Percentiles rank a stretch among this genome's conserved stretches.
Evolutionary conservation across 2,329 filamentous ascomycete species (phyloP).

Genomic region (Trichoderma sp.): DNA sequence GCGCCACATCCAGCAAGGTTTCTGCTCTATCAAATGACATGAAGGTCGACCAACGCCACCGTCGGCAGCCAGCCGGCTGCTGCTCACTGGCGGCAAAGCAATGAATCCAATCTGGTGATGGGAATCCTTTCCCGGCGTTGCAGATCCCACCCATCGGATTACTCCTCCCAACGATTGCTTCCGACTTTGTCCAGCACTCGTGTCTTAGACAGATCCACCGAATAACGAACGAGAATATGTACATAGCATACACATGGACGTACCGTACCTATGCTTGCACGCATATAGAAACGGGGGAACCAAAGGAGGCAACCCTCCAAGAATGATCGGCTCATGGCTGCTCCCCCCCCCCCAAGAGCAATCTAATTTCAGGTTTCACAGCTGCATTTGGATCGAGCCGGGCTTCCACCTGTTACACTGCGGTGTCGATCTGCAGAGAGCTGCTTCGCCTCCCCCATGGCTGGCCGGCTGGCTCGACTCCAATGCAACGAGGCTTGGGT

Average conservation of each 20-base stretch:
- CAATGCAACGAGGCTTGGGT: not conserved
- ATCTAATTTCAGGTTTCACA: not conserved
- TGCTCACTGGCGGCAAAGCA: not conserved
- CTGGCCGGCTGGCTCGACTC: not conserved
- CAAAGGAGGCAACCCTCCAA: not conserved
- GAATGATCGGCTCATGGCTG: not conserved
- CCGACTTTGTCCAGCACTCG: not conserved
- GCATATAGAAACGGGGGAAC: not conserved
- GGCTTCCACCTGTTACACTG: constrained; percentile 3
- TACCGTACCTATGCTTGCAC: not conserved
- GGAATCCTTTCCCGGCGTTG: not conserved
- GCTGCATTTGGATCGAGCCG: constrained; percentile 3
- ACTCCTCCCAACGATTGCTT: not conserved
- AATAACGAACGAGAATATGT: not conserved
- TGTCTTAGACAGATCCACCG: not conserved
- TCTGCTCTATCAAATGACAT: constrained; percentile 14
- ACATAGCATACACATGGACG: not conserved
- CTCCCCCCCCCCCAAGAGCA: not conserved
- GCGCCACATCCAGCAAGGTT: not conserved
- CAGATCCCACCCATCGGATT: constrained; percentile 3
- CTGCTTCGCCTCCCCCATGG: constrained; percentile 19
- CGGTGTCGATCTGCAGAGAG: constrained; percentile 16
- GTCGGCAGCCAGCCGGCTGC: constrained; percentile 17
- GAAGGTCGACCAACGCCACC: constrained; percentile 18
- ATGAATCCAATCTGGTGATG: not conserved